phyloP scores from a whole-genome alignment of 805 yeast species.

The Candida vartiovaarae region DNA sequence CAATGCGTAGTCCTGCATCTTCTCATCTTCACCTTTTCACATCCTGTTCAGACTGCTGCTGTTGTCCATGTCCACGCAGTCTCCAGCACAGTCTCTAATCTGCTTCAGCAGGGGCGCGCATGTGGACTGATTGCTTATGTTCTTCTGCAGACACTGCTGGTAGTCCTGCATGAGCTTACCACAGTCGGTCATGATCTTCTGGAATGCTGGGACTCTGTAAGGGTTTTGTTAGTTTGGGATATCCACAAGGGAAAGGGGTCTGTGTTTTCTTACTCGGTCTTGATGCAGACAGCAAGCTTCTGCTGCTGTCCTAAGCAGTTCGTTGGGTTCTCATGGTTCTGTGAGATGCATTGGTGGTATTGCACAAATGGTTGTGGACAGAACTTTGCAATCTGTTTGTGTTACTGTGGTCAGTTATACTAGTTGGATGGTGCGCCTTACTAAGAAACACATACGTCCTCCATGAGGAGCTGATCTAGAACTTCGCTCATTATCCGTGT shows the following conservation, averaged over 20 bases:
- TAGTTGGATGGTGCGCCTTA: not conserved
- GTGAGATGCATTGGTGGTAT: slow-evolving; percentile 66
- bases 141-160: slow-evolving; percentile 53
- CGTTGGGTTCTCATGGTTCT: slow-evolving; percentile 42
- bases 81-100: slow-evolving; percentile 60
- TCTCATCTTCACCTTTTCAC: too few species aligned
- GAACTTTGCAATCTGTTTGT: slow-evolving; percentile 47
- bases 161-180: slow-evolving; percentile 50
- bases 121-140: slow-evolving; percentile 35
- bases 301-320: slow-evolving; percentile 52
- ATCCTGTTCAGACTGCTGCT: slow-evolving; percentile 13
- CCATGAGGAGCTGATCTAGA: slow-evolving; percentile 67
- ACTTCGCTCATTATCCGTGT: slow-evolving; percentile 15
- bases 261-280: slow-evolving; percentile 23
- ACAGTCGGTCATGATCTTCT: slow-evolving; percentile 59
- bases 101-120: slow-evolving; percentile 48
- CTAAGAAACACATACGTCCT: slow-evolving; percentile 42
- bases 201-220: slow-evolving; percentile 56
- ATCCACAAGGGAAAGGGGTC: too few species aligned
- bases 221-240: not conserved
- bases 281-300: slow-evolving; percentile 56
- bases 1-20: too few species aligned
- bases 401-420: not conserved
- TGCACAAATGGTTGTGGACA: slow-evolving; percentile 70
- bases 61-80: slow-evolving; percentile 25